Base-by-base conservation (phyloP, 1,284 basidiomycete genomes). In the Amylostereum areolatum region DNA sequence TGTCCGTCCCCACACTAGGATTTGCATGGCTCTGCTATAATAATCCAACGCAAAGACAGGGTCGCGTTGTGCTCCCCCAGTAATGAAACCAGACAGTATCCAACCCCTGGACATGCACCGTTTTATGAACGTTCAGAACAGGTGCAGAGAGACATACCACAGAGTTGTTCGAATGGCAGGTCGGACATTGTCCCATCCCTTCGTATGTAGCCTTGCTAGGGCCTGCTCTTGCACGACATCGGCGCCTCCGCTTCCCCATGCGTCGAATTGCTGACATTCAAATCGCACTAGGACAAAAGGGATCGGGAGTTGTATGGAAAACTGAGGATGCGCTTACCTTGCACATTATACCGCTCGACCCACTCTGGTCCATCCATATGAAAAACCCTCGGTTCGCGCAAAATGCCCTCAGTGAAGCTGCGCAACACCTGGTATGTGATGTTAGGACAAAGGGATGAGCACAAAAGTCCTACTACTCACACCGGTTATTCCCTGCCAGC, bases 1-100 rank as follows among this genome's bases (percentile, higher is more conserved):
- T 12, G 59, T 53, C 18, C 59, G 53, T 11, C 73, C 73, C 72
- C 71, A 73, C 37, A 67, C 60, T 5, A 74, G 61, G 36, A 74
- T 51, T 24, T 69, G 64, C 10, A 72, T 43, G 1, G 65, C 66
- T 18, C 60, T 59, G 5, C 57, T 58, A 33, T 52, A 57, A 35
- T 35, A 18, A 11, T 50, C 32, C 35, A 45, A 12, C 50, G 50
- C 55, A 42, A 47, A 18, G 40, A 25, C 11, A 63, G 57, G 43
- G 61, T 61, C 52, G 67, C 63, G 10, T 63, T 36, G 1, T 58
- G 57, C 43, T 4, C 57, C 55, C 6, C 53, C 53, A 11, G 66
- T 61, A 10, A 69, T 35, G 47, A 68, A 68, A 0, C 62, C 72
- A 11, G 58, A 58, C 56, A 71, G 62, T n/a, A 71, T 60, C 67